Conservation (phyloP, 345 rosid species). For the Citrus glauca region DNA sequence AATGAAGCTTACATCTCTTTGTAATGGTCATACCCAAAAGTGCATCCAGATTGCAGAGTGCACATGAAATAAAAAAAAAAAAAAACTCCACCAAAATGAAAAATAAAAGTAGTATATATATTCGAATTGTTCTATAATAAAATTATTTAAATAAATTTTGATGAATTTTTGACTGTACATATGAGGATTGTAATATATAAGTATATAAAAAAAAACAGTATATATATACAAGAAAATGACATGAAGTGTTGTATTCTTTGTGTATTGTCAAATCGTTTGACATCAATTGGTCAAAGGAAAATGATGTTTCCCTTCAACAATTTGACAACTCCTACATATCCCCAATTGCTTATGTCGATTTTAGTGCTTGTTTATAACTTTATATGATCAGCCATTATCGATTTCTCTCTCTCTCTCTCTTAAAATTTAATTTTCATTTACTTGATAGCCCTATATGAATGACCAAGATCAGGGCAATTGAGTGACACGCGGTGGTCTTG, state of each 20-base stretch:
- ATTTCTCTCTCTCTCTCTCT: background rate
- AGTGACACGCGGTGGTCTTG: background rate
- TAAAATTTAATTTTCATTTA: background rate
- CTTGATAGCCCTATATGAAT: background rate
- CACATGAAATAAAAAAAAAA: no score
- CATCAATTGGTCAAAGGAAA: background rate
- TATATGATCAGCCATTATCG: background rate
- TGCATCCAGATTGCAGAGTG: no score
- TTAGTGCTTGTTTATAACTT: background rate
- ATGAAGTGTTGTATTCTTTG: background rate
- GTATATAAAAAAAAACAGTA: no score
- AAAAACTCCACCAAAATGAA: no score
- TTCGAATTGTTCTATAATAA: accelerated
- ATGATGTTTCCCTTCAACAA: background rate
- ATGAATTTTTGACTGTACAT: accelerated
- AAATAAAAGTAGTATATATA: no score
- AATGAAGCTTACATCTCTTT: no score
- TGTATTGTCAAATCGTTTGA: no score
- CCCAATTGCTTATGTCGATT: background rate
- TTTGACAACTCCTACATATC: background rate
- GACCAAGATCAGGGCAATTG: background rate
- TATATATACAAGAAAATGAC: background rate
- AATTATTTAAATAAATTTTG: accelerated
- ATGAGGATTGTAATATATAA: no score
- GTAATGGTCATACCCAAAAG: no score